Evolutionary conservation across 768 basidiomycete genomes (phyloP).

Genomic region (Podaxis carcinomalis): DNA sequence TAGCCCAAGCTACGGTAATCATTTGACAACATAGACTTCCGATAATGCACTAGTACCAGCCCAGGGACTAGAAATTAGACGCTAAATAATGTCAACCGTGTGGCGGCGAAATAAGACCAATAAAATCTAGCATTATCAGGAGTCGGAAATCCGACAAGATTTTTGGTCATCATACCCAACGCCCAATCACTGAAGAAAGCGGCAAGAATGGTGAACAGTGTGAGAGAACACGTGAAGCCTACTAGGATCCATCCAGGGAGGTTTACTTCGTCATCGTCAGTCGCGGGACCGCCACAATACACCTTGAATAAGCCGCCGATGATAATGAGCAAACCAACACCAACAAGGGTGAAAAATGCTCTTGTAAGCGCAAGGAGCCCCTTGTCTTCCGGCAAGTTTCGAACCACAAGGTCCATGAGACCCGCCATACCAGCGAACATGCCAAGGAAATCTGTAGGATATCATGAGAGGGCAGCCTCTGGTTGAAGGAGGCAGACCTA

Average conservation of each 20-base stretch:
- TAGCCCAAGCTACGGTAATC: too few species aligned
- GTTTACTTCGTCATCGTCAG: background rate
- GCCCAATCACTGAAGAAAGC: conserved; percentile 16
- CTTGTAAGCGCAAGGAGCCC: background rate
- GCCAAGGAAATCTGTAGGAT: too few species aligned
- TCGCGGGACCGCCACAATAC: too few species aligned
- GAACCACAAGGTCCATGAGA: background rate
- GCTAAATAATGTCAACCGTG: background rate
- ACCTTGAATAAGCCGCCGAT: too few species aligned
- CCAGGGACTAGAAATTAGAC: background rate
- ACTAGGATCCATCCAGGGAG: background rate
- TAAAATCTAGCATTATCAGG: conserved; percentile 11
- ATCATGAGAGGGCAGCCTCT: background rate
- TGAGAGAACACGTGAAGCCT: background rate
- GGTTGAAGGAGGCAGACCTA: background rate
- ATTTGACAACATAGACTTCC: too few species aligned
- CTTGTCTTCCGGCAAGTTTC: background rate
- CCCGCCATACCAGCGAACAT: background rate
- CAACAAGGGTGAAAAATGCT: background rate
- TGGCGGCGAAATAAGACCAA: conserved; percentile 3
- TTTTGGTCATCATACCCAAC: conserved; percentile 16
- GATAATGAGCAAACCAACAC: background rate
- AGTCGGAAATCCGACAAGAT: conserved; percentile 14
- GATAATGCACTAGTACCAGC: too few species aligned
- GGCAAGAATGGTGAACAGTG: conserved; percentile 12